These are phyloP conservation scores for Lophium mytilinum DNA, from an alignment of 495 filamentous ascomycete genomes.

Conservation along the genomic window DNA sequence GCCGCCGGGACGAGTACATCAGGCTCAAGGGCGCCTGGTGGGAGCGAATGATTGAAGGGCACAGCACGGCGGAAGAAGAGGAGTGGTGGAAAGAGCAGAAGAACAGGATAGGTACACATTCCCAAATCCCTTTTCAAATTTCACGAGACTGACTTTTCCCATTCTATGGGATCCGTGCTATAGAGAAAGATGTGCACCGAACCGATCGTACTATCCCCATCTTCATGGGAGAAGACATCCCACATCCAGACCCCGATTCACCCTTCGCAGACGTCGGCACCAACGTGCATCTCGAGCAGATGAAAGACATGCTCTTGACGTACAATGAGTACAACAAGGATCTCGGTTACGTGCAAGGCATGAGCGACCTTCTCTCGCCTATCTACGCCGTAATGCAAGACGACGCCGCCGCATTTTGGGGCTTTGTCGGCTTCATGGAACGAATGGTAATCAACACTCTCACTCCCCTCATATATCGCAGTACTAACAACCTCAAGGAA, in stretches of 20 bases:
- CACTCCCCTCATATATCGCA: not conserved
- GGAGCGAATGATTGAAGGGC: slow-evolving; percentile 81
- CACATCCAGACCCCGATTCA: slow-evolving; percentile 95
- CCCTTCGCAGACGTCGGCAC: slow-evolving; percentile 86
- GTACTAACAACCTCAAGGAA: slow-evolving; percentile 43
- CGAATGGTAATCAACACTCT: slow-evolving; percentile 55
- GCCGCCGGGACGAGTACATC: slow-evolving; percentile 85
- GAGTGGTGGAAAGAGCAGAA: slow-evolving; percentile 97
- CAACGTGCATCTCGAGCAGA: slow-evolving; percentile 94
- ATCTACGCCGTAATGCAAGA: slow-evolving; percentile 97
- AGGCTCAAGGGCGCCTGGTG: slow-evolving; percentile 93
- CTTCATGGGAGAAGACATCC: slow-evolving; percentile 92
- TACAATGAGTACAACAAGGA: slow-evolving; percentile 96
- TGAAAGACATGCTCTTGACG: slow-evolving; percentile 98
- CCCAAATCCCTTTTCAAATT: slow-evolving; percentile 6
- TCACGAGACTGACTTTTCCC: slow-evolving; percentile 37
- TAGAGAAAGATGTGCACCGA: slow-evolving; percentile 97
- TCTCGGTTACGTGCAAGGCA: slow-evolving; percentile 94
- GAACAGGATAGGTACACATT: slow-evolving; percentile 73
- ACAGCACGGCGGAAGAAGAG: slow-evolving; percentile 62
- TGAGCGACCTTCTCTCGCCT: slow-evolving; percentile 93
- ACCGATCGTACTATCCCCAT: slow-evolving; percentile 89
- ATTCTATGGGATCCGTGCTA: slow-evolving; percentile 38
- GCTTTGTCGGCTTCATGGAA: slow-evolving; percentile 91
- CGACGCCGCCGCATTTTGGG: slow-evolving; percentile 95